Evolutionary conservation across 192 early-diverging fungal species (phyloP), one percentile per base, ranked within the genome.

Genomic region (Coemansia sp.): DNA sequence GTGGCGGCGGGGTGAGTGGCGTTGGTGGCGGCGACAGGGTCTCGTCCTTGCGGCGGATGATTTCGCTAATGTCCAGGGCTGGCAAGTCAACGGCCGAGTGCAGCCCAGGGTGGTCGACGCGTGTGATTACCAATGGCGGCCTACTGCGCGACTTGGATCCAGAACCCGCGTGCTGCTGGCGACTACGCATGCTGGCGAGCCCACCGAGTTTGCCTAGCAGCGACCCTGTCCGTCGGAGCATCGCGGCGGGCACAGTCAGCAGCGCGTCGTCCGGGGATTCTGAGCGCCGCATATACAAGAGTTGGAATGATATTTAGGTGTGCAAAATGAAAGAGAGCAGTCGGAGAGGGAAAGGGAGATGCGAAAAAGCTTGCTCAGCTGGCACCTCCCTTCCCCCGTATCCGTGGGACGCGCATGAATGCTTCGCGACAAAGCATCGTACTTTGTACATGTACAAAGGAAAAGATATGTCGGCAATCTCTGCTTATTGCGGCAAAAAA

Each of bases 21-120:
- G 45, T 35, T 27, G 48, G 62, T 39, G 48, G 62, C 8, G 42
- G 63, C 13, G 44, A 31, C 13, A 35, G 10, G 24, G 57, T 42
- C 63, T 68, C 62, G 41, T 72, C 76, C 35, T 69, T 72, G 62
- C 59, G 70, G 6, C 76, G 76, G 37, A 78, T 73, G 13, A 78
- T 78, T 33, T 69, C 67, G 66, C 66, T 46, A 27, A 78, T 69
- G 50, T 78, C 76, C 9, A 78, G 70, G 27, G 67, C 50, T 11
- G 67, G 75, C 50, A 69, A 33, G 27, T 67, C 66, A 1, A 19
- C 65, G 16, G 21, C 46, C 24, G 68, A 33, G 14, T 44, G 68
- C 51, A 19, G 29, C 41, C 67, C 59, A 11, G 61, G 51, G 35
- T 54, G 54, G 56, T 79, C 77, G 27, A 79, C 62, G 13, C 72